Base-by-base conservation (phyloP, 306 rosid species). In the Macrotyloma uniflorum region DNA sequence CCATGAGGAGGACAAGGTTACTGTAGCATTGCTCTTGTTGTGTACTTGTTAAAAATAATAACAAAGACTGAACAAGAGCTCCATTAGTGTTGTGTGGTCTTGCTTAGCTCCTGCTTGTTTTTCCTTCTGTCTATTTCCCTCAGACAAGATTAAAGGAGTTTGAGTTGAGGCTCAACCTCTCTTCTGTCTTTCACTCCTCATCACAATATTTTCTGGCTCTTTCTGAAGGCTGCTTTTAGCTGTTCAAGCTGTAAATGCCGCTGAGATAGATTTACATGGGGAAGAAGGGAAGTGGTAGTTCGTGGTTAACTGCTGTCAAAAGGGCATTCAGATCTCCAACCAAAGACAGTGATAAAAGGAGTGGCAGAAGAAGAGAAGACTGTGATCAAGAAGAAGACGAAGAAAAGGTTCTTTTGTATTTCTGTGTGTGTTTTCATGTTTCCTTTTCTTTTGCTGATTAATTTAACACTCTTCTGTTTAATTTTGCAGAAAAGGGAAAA, bases 261-360 rank as follows among this genome's bases (percentile, higher is more conserved):
- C 78, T 80, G 68, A 50, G 85, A 30, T 58, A 58, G 65, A 58
- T 83, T 84, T 86, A 75, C 90, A 94, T 95, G 99, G 98, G 99
- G 88, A 95, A 91, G 97, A 93, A 90, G 74, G 98, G 93, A 75
- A 81, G 94, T 70, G 70, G 84, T 47, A 79, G 67, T 23, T 95
- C 99, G 10, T 95, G 99, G 99, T 77, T 95, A 85, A 91, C 94
- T 33, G 99, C 98, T 70, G 99, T 95, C 45, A 95, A 95, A 95
- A 91, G 99, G 40, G 99, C 98, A 54, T 95, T 95, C 87, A 91
- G 99, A 91, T 93, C 99, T 90, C 99, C 99, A 5, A 87, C 98
- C 22, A 95, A 95, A 84, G 97, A 91, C 50, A 36, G 26, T 73
- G 89, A 83, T 16, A 80, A 76, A 45, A 83, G 72, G 23, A 80